Evolutionary conservation across 2,329 filamentous ascomycete species (phyloP), one percentile per base, ranked within the genome.

Genomic region (Aurifilum marmelostoma): DNA sequence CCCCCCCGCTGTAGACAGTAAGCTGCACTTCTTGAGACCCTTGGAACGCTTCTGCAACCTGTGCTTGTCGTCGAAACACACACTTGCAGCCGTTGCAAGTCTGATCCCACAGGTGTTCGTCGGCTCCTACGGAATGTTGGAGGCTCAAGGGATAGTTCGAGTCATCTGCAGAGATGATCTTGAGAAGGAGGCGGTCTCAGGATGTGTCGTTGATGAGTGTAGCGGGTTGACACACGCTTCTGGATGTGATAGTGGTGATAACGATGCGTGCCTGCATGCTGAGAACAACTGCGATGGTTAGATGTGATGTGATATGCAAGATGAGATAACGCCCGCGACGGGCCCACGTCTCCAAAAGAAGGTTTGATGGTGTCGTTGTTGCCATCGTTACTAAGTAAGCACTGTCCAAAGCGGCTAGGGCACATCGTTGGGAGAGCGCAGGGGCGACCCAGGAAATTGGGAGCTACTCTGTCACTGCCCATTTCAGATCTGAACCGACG

Each of bases 401-500:
- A 18, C 12, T 56, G 52, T 27, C 24, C 52, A 18, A 29, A 18
- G 5, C 52, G 12, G 52, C 52, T 56, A 56, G 52, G 2, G 2
- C 27, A 5, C 6, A 16, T 8, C 12, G 1, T 14, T 29, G 52
- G 24, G 24, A 27, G 18, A 29, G 52, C 18, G 24, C 52, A 56
- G 52, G 52, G 52, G 56, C 21, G 56, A 37, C 56, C 56, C 29
- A 37, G 32, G 56, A 60, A 47, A 66, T 66, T 60, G 64, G 39
- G 54, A 66, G 54, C 54, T 21, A 11, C 64, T 59, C 37, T 61
- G 39, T 52, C 56, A 60, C 56, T 61, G 32, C 65, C 65, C 37
- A 52, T 32, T 63, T 14, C 27, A 29, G 61, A 61, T 29, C 16
- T 50, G 24, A 47, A 41, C 47, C 63, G 47, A 34, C n/a, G 63